A percentile compares a stretch with the other conserved stretches of the same genome.
phyloP scores from a whole-genome alignment of 2,329 filamentous ascomycete species.

The Septoria linicola region DNA sequence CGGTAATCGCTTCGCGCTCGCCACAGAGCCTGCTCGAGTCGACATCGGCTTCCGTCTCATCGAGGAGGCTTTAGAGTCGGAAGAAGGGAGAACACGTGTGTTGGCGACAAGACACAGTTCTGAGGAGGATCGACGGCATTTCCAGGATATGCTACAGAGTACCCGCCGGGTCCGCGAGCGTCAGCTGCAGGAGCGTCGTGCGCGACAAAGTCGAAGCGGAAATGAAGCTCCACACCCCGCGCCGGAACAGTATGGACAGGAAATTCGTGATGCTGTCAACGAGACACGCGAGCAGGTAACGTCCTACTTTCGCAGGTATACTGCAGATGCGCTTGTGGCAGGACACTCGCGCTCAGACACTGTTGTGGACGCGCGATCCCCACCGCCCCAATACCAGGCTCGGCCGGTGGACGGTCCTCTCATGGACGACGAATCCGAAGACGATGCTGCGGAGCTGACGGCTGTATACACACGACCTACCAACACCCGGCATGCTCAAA shows the following conservation, averaged over 20 bases:
- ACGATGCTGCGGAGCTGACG: constrained; percentile 1
- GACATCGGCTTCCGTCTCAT: constrained; percentile 37
- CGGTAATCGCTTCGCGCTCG: constrained; percentile 31
- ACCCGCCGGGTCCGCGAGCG: constrained; percentile 3
- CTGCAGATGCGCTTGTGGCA: constrained; percentile 18
- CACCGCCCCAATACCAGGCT: constrained; percentile 30
- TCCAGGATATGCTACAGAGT: constrained; percentile 14
- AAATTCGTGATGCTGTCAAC: constrained; percentile 17
- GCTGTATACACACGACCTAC: constrained; percentile 10
- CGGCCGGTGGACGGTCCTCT: constrained; percentile 10
- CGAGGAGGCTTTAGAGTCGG: constrained; percentile 33
- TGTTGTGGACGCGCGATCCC: constrained; percentile 21
- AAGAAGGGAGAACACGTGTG: constrained; percentile 32
- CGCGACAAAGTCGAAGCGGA: neutral
- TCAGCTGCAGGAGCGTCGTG: constrained; percentile 1
- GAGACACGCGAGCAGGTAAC: constrained; percentile 26
- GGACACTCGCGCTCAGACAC: neutral
- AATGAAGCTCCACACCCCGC: constrained; percentile 18
- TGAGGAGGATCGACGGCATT: constrained; percentile 9
- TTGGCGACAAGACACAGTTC: constrained; percentile 21
- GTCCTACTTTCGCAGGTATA: constrained; percentile 29
- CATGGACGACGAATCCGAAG: constrained; percentile 4
- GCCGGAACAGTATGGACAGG: constrained; percentile 25
- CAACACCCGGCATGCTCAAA: constrained; percentile 18
- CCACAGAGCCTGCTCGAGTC: constrained; percentile 26